phyloP scores from a whole-genome alignment of 306 rosid genomes.

The barrel medic (Medicago truncatula) region MtrunA17r5.0-ANR NC_053048.1:6818501-6819000 shows the following conservation, averaged over 20 bases:
- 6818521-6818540: constrained; percentile 8
- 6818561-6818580: neutral
- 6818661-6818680: constrained; percentile 73
- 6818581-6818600: neutral
- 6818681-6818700: constrained; percentile 75
- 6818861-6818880: constrained; percentile 1
- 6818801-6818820: constrained; percentile 54
- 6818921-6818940: neutral
- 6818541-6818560: neutral
- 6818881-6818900: constrained; percentile 4
- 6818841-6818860: neutral
- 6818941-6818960: neutral
- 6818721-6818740: constrained; percentile 95
- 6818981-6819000: neutral
- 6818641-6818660: constrained; percentile 68
- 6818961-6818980: constrained; percentile 2
- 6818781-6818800: constrained; percentile 83
- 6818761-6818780: constrained; percentile 70
- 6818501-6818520: constrained; percentile 36
- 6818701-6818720: constrained; percentile 95
- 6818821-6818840: constrained; percentile 3
- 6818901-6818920: neutral
- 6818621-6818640: constrained; percentile 64
- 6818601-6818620: constrained; percentile 33
- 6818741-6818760: constrained; percentile 82